Conservation (phyloP, 2,329 filamentous ascomycete genomes). For the Chalara sp. region DNA sequence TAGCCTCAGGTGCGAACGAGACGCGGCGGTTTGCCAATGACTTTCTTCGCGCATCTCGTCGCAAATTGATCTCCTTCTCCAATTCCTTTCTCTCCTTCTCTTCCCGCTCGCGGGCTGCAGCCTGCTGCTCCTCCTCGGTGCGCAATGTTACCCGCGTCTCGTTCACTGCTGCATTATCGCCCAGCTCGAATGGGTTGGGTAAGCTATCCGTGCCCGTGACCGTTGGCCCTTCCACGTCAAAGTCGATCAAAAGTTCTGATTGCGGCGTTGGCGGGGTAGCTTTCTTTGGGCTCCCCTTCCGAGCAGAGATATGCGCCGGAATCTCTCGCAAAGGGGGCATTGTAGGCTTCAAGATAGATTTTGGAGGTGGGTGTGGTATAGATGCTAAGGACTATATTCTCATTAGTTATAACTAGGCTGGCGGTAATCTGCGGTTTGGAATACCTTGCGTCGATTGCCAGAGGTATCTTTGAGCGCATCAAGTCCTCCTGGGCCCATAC, state of each 20-base stretch:
- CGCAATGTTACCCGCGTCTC: constrained; percentile 54
- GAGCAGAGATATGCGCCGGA: constrained; percentile 41
- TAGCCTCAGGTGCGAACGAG: constrained; percentile 95
- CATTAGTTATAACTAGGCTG: constrained; percentile 9
- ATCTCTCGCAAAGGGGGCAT: constrained; percentile 61
- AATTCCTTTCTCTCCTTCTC: constrained; percentile 54
- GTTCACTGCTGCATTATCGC: constrained; percentile 29
- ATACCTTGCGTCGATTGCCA: constrained; percentile 76
- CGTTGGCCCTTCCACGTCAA: constrained; percentile 16
- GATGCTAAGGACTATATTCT: constrained; percentile 21
- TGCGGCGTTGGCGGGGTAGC: constrained; percentile 17
- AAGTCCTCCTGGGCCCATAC: constrained; percentile 84
- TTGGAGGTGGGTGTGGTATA: constrained; percentile 38
- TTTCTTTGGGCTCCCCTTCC: constrained; percentile 23
- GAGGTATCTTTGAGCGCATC: constrained; percentile 70
- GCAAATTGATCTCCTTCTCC: constrained; percentile 58
- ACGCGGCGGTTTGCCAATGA: constrained; percentile 89
- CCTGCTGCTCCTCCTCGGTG: constrained; percentile 65
- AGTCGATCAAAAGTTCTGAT: constrained; percentile 22
- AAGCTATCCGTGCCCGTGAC: constrained; percentile 32
- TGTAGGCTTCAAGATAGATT: constrained; percentile 77
- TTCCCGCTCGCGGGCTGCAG: constrained; percentile 61
- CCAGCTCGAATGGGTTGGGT: constrained; percentile 38
- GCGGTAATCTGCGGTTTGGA: constrained; percentile 20
- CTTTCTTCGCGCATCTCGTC: constrained; percentile 83